Conservation (phyloP, 2,329 filamentous ascomycete species). For the Hypomyces perniciosus region DNA sequence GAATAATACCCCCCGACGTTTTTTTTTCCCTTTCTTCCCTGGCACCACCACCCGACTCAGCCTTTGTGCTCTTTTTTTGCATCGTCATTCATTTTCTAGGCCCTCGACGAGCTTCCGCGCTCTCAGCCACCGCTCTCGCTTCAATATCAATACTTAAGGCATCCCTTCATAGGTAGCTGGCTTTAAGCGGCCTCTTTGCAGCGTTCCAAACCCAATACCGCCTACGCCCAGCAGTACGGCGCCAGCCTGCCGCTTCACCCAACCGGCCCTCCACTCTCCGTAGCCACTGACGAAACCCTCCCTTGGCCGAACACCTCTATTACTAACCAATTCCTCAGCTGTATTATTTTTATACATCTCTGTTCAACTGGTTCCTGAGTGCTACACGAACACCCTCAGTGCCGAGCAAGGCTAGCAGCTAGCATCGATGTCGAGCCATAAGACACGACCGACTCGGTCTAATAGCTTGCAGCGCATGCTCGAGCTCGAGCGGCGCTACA, state of each 20-base stretch:
- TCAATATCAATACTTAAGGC: background rate
- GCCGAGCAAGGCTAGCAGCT: background rate
- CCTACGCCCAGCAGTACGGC: conserved; percentile 5
- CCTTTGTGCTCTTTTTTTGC: background rate
- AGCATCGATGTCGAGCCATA: conserved; percentile 12
- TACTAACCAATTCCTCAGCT: background rate
- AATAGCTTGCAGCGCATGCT: conserved; percentile 54
- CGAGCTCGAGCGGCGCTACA: conserved; percentile 51
- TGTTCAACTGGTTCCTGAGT: background rate
- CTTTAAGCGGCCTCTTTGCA: background rate
- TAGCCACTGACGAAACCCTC: conserved; percentile 11
- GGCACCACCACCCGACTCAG: background rate
- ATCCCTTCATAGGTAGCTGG: background rate
- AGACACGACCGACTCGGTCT: conserved; percentile 25
- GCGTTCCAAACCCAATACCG: background rate
- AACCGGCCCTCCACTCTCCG: conserved; percentile 7
- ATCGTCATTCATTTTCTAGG: conserved; percentile 7
- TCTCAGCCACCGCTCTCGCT: background rate
- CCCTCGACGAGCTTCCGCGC: background rate
- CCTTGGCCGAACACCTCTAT: background rate
- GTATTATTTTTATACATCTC: conserved; percentile 6
- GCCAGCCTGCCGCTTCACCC: conserved; percentile 5
- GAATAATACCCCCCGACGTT: background rate
- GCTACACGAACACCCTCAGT: too few species aligned
- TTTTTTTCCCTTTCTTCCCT: background rate